Base-by-base conservation (phyloP, 495 filamentous ascomycete genomes). In the Extremus antarcticus region DNA sequence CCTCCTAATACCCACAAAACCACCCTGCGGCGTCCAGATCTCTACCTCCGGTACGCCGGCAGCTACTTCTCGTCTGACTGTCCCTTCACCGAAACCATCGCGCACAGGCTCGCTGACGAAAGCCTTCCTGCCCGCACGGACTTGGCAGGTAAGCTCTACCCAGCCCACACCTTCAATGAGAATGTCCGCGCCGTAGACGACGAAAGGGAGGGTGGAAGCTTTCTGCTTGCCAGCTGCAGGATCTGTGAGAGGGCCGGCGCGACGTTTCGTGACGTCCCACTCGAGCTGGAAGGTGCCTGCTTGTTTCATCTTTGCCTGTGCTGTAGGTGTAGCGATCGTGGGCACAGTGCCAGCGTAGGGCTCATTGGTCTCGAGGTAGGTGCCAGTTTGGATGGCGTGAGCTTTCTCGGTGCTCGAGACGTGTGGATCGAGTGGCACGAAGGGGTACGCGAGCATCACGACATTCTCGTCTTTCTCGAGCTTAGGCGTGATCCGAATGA, bases 101-200 rank as follows among this genome's bases (percentile, higher is more conserved):
- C 21, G 23, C 53, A 41, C 2, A 48, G 25, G 17, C 23, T 25
- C 35, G n/a, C 8, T 3, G n/a, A 25, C 21, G 11, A 40, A 38
- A 1, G 38, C 23, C 43, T 51, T 25, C 16, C 10, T 19, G 3
- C 52, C 54, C 22, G 76, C 77, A 21, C 90, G 80, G 8, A 92
- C 77, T 68, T 97, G 90, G 15, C 83, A 81, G 4, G 79, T 83
- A 19, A 99, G 67, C 66, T 99, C 92, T 8, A 99, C 76, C 91
- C 94, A 99, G 1, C 92, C 92, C 40, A 83, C 82, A 19, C 91
- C 87, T 61, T 95, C 89, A 35, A 99, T 82, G 8, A 99, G 71
- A 38, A 99, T 80, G 66, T 99, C 92, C 0, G 84, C 76, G 4
- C 82, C 76, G 51, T 90, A 73, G 2, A 96, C 80, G 10, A 74